These are phyloP conservation scores for Suhomyces emberorum DNA, from an alignment of 805 yeast genomes.

Conservation along the genomic window DNA sequence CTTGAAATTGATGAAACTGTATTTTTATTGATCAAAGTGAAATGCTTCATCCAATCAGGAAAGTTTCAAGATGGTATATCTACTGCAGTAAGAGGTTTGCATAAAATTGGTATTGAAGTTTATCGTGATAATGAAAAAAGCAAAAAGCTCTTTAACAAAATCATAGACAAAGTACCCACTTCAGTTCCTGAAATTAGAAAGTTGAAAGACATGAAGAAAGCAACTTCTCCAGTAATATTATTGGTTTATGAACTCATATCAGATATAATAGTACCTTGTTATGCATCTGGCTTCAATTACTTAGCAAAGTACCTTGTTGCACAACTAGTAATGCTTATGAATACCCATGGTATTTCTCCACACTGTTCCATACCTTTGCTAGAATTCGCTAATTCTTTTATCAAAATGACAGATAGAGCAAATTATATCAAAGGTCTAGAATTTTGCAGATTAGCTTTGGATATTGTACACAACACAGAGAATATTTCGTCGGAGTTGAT, in stretches of 20 bases:
- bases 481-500: constrained; percentile 33
- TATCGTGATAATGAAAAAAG: constrained; percentile 23
- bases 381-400: constrained; percentile 34
- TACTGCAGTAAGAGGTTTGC: constrained; percentile 34
- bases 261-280: constrained; percentile 35
- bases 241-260: constrained; percentile 40
- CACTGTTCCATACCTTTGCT: constrained; percentile 39
- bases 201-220: constrained; percentile 18
- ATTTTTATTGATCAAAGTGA: constrained; percentile 34
- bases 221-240: constrained; percentile 24
- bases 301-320: constrained; percentile 31
- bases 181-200: constrained; percentile 37
- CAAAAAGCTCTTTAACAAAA: constrained; percentile 14
- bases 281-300: constrained; percentile 20
- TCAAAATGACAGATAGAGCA: constrained; percentile 22
- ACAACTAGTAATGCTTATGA: constrained; percentile 31
- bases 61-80: constrained; percentile 29
- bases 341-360: constrained; percentile 39
- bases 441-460: constrained; percentile 38
- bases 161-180: constrained; percentile 32
- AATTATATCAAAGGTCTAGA: constrained; percentile 40
- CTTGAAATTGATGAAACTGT: constrained; percentile 35
- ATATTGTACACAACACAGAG: constrained; percentile 30
- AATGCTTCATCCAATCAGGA: constrained; percentile 31
- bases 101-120: constrained; percentile 33